These are phyloP conservation scores for Leptosphaerulina australis DNA, from an alignment of 2,329 filamentous ascomycete species.

Conservation along the genomic window DNA sequence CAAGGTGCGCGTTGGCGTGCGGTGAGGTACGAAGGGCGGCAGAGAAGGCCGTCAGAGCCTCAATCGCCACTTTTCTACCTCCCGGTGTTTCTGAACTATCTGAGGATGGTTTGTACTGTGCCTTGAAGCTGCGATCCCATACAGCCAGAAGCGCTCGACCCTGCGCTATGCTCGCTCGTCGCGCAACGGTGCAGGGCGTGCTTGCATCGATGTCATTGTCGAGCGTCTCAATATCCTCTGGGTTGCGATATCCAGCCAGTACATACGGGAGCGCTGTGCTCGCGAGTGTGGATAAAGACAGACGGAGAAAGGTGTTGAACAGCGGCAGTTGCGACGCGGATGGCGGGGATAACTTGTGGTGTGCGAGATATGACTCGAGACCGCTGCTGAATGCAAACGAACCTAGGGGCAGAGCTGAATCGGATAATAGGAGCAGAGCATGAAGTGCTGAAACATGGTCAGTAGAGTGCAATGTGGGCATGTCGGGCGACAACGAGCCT, in stretches of 20 bases:
- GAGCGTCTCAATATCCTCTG: conserved; percentile 59
- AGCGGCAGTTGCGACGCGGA: conserved; percentile 47
- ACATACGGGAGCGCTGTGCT: conserved; percentile 76
- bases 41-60: conserved; percentile 40
- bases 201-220: conserved; percentile 80
- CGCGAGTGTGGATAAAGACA: conserved; percentile 74
- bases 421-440: conserved; percentile 76
- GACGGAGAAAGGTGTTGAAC: conserved; percentile 70
- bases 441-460: conserved; percentile 54
- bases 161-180: conserved; percentile 76
- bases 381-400: conserved; percentile 88
- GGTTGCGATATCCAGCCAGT: conserved; percentile 67
- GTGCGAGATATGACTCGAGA: conserved; percentile 80
- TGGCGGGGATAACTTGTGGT: conserved; percentile 55
- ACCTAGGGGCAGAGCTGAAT: conserved; percentile 80
- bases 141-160: conserved; percentile 75
- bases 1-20: conserved; percentile 64
- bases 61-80: conserved; percentile 20
- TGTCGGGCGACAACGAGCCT: conserved; percentile 7
- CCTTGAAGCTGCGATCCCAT: conserved; percentile 73
- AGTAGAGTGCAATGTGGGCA: not conserved
- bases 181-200: conserved; percentile 78
- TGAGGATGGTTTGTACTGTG: conserved; percentile 24
- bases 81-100: not conserved
- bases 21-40: conserved; percentile 36